Evolutionary conservation across 768 basidiomycete genomes (phyloP), one percentile per base, ranked within the genome.

Genomic region (Lentinula sp.): DNA sequence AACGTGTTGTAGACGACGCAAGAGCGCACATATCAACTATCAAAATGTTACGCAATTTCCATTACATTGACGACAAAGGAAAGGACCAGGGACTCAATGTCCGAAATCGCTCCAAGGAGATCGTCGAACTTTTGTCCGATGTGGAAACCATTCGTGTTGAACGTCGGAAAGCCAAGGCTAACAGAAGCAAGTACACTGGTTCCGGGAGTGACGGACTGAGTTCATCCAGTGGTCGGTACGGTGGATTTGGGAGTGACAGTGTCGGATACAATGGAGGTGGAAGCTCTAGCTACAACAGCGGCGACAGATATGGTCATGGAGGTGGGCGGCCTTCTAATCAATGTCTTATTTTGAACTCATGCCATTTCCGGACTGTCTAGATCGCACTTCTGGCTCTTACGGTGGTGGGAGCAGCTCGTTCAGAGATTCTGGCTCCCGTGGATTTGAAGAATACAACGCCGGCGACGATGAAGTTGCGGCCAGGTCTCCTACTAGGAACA

Each of bases 61-160:
- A 98, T 70, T 98, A 98, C 72, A 92, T 98, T 60, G 97, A 99
- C 65, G 96, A 98, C 64, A 96, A 96, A 76, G 95, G 93, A 53
- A 98, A 99, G 72, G 97, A 99, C 69, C 93, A 99, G 73, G 97
- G 97, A 5, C 82, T 97, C 67, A 99, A 99, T 68, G 97, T 99
- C 57, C 91, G 97, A 51, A 98, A 98, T 70, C 88, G 97, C 23
- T 85, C 96, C 28, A 87, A 87, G 40, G 96, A 98, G 73, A 78
- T 99, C 31, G 92, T 91, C n/a, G 92, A 95, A 58, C 82, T 99
- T 2, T 81, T 99, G 3, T 81, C 84, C 1, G 95, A 98, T 69
- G 88, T 98, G 7, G 97, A 98, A 52, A 85, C 84, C 66, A 95
- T 99, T 62, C 85, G 97, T 43, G 64, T 71, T 2, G 97, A 98